Conservation (phyloP, 768 basidiomycete genomes). For the Boletus tomentosulus region DNA sequence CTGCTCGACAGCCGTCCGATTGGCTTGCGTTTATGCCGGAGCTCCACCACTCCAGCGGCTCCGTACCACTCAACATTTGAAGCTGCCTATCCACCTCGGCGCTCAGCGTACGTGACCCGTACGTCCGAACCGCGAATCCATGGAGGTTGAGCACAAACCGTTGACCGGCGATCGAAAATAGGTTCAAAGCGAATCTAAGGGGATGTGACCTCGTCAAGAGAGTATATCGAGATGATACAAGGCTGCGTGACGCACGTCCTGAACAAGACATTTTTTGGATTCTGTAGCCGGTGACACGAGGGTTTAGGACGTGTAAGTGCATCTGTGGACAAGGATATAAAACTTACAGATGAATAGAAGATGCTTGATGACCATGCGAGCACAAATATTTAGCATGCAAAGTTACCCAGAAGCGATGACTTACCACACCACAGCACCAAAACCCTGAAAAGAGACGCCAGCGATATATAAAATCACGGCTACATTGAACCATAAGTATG, state of each 20-base stretch:
- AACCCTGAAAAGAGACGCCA: neutral
- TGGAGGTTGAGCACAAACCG: slow-evolving; percentile 18
- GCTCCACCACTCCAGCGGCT: neutral
- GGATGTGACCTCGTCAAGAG: too few species aligned
- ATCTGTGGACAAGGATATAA: neutral
- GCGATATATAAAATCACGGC: slow-evolving; percentile 4
- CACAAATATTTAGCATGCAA: neutral
- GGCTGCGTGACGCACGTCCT: neutral
- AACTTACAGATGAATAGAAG: neutral
- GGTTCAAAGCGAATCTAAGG: slow-evolving; percentile 8
- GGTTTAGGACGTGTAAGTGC: neutral
- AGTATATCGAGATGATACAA: too few species aligned
- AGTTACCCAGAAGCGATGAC: neutral
- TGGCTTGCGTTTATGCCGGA: neutral
- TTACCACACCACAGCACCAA: slow-evolving; percentile 1
- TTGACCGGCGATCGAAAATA: slow-evolving; percentile 18
- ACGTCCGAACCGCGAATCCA: slow-evolving; percentile 8
- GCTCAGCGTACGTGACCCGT: slow-evolving; percentile 6
- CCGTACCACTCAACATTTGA: neutral
- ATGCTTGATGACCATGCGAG: neutral
- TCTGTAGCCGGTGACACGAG: too few species aligned
- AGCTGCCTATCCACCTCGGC: slow-evolving; percentile 17
- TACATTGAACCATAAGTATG: neutral
- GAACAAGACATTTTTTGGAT: neutral
- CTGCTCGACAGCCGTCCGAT: neutral